These are phyloP conservation scores for Macadamia integrifolia DNA, from an alignment of 164 flowering plant species.

Conservation along the genomic window DNA sequence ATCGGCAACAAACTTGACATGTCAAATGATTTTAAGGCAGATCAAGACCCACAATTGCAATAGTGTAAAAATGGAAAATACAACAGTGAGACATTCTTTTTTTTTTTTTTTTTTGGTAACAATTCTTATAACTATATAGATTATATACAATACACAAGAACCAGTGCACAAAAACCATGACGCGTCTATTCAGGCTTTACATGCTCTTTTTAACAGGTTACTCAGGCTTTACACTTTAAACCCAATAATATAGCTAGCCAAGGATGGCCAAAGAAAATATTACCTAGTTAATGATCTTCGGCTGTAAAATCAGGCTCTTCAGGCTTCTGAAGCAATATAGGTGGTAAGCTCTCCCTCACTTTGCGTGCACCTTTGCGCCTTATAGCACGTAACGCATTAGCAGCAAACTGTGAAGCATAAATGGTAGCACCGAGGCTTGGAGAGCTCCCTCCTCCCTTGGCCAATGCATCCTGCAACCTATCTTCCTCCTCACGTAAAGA, in stretches of 20 bases:
- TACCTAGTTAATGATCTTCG: slow-evolving; percentile 15
- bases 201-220: too few species aligned
- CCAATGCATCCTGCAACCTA: slow-evolving; percentile 64
- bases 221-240: too few species aligned
- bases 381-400: slow-evolving; percentile 50
- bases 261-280: background rate
- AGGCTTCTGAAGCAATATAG: slow-evolving; percentile 50
- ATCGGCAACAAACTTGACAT: too few species aligned
- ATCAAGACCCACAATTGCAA: too few species aligned
- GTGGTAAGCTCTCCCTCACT: slow-evolving; percentile 37
- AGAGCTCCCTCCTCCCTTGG: slow-evolving; percentile 45
- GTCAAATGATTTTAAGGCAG: too few species aligned
- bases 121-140: too few species aligned
- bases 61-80: too few species aligned
- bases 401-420: slow-evolving; percentile 81
- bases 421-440: slow-evolving; percentile 83
- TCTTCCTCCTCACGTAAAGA: slow-evolving; percentile 64
- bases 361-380: slow-evolving; percentile 32
- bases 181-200: too few species aligned
- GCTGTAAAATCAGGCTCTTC: slow-evolving; percentile 50
- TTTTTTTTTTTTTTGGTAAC: too few species aligned
- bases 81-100: too few species aligned
- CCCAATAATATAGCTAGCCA: background rate
- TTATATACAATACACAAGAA: too few species aligned
- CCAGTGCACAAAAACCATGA: too few species aligned